These are phyloP conservation scores for Didymella pomorum DNA, from an alignment of 2,329 filamentous ascomycete genomes.

Conservation along the genomic window DNA sequence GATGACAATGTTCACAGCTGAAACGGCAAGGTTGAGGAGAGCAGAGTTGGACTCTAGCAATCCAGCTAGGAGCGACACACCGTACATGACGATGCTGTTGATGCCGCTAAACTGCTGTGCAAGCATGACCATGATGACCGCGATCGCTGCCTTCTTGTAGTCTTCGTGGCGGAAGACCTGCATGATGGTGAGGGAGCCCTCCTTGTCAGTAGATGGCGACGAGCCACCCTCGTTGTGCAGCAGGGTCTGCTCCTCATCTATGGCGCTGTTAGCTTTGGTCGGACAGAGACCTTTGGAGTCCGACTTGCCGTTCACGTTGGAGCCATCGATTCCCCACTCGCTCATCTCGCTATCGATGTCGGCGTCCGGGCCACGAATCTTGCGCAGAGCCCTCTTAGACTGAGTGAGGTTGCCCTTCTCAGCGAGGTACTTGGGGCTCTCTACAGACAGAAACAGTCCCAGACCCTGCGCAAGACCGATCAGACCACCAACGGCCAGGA, in stretches of 20 bases:
- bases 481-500: conserved; percentile 75
- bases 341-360: conserved; percentile 78
- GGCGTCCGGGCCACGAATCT: conserved; percentile 73
- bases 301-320: conserved; percentile 41
- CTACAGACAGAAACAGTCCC: conserved; percentile 75
- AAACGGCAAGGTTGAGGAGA: conserved; percentile 86
- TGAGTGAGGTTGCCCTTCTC: conserved; percentile 66
- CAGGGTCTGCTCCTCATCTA: conserved; percentile 75
- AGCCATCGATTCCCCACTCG: conserved; percentile 52
- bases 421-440: conserved; percentile 88
- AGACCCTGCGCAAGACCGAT: conserved; percentile 73
- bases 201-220: conserved; percentile 34
- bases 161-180: conserved; percentile 71
- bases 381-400: conserved; percentile 74
- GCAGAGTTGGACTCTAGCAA: conserved; percentile 83
- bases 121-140: conserved; percentile 91
- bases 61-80: conserved; percentile 83
- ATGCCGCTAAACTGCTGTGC: conserved; percentile 91
- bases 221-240: conserved; percentile 57
- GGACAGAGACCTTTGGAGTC: fast-evolving
- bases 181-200: conserved; percentile 54
- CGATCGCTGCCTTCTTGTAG: conserved; percentile 83
- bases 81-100: conserved; percentile 99
- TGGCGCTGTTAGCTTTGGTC: conserved; percentile 23
- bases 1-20: conserved; percentile 82